These are phyloP conservation scores for Mallotus repandus DNA, from an alignment of 441 rosid genomes.

Conservation along the genomic window DNA sequence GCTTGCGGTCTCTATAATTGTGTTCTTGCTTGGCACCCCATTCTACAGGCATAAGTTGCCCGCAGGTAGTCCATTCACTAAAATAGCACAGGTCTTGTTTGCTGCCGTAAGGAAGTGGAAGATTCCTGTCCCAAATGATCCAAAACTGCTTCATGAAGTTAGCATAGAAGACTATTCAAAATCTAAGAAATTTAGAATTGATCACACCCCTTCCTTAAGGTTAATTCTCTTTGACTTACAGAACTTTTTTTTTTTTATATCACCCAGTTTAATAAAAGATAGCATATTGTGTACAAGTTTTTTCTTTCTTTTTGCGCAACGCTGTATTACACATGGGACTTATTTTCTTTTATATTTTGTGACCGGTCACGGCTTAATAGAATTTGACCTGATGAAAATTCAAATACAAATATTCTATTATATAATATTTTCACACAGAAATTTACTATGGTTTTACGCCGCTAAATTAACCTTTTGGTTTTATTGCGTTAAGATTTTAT, in stretches of 20 bases:
- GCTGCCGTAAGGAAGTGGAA: conserved; percentile 64
- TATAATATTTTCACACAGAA: too few species aligned
- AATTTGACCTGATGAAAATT: too few species aligned
- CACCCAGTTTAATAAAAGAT: neutral
- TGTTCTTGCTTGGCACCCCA: conserved; percentile 65
- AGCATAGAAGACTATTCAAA: conserved; percentile 40
- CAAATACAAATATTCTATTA: too few species aligned
- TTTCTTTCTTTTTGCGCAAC: fast-evolving
- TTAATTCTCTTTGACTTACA: neutral
- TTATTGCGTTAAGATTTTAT: too few species aligned
- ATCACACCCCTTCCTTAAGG: conserved; percentile 53
- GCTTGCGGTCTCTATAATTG: conserved; percentile 44
- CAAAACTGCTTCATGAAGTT: conserved; percentile 51
- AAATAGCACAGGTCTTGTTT: conserved; percentile 64
- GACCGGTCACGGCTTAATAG: too few species aligned
- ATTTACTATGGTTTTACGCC: too few species aligned
- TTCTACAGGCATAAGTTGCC: conserved; percentile 72
- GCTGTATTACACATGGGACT: too few species aligned
- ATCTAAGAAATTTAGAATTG: conserved; percentile 46
- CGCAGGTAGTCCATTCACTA: conserved; percentile 63
- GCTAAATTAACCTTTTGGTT: too few species aligned
- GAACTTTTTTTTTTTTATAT: neutral
- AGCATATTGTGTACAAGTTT: neutral
- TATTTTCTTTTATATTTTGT: too few species aligned
- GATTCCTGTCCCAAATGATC: conserved; percentile 37